Evolutionary conservation across 164 flowering plant species (phyloP), one percentile per base, ranked within the genome.

Genomic region (Macadamia tetraphylla): DNA sequence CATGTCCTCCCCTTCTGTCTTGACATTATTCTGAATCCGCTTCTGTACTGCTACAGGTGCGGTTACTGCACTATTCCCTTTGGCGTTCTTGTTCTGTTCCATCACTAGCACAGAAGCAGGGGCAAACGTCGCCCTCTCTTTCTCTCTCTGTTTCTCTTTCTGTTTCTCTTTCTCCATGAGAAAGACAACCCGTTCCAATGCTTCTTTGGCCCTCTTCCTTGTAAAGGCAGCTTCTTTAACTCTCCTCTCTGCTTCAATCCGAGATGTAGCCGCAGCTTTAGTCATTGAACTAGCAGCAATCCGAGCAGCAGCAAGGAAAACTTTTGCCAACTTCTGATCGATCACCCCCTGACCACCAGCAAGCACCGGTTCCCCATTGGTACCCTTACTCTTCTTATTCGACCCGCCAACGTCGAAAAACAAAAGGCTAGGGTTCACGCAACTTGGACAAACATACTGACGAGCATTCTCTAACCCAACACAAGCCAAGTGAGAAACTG

Each of bases 131-230:
- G 64, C 3, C 17, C 40, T 35, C 40, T 48, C 18, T 55, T 46
- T 55, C 30, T 59, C 75, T 48, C 66, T 74, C 74, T 68, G 60
- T 60, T 51, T 51, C 3, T 13, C 55, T 13, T 13, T 51, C 66
- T 58, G 58, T 60, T 76, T 80, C 31, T 75, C 76, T 71, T 64
- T 77, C 13, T 43, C 18, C 15, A 63, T 66, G 31, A 83, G 18
- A 29, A 15, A 40, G 1, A 75, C 71, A n/a, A 81, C 69, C 18
- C 67, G 65, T 29, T 87, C 86, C 71, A 90, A 61, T 3, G 86
- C 90, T 64, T 88, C 89, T 60, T 71, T 75, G 0, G 91, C 97
- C 42, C 84, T 74, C 82, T 85, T 90, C 78, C 79, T 74, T 12
- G 87, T 75, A 12, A 70, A 12, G 0, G 78, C 80, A 15, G 94